Evolutionary conservation across 495 filamentous ascomycete genomes (phyloP), one percentile per base, ranked within the genome.

Genomic region (Neurospora sp.): DNA sequence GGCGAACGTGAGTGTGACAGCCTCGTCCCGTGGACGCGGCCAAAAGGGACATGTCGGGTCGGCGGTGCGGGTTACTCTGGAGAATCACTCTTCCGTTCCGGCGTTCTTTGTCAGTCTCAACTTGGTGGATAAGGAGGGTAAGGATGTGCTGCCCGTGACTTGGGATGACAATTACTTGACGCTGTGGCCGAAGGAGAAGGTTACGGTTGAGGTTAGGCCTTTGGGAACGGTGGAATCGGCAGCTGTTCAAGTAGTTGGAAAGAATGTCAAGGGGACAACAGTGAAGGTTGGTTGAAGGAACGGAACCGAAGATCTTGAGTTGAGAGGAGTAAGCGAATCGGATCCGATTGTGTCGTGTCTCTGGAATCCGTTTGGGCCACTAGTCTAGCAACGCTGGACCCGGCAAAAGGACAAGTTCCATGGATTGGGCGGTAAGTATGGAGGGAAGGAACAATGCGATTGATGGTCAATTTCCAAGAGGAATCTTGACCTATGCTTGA

Each of bases 111-210:
- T 90, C 22, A 82, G 81, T 4, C 71, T 91, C 35, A 82, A 82
- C 68, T 75, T 87, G 31, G 75, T 88, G 0, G 83, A 87, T 40
- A 70, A 70, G 4, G 73, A 75, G 0, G 79, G 82, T 0, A 69
- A 81, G 8, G 85, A 89, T 53, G 78, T 90, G 0, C 69, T 84
- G 17, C 87, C 87, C 3, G 79, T 89, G 7, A 83, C 80, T 41
- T 91, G 87, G 86, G 86, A 84, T 0, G 88, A 90, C 73, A 90
- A 91, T 69, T 91, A 91, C 72, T 79, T 90, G 16, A 89, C 89
- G 1, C 77, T 91, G 12, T 89, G 85, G 80, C 88, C 89, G 6
- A 74, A 80, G 16, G 89, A 91, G 78, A 86, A 80, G 70, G 27
- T 89, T 2, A 74, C 16, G 0, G 10, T 78, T 65, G 71, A 17